Conservation (phyloP, 2,329 filamentous ascomycete species). For the Aureobasidium sp. region DNA sequence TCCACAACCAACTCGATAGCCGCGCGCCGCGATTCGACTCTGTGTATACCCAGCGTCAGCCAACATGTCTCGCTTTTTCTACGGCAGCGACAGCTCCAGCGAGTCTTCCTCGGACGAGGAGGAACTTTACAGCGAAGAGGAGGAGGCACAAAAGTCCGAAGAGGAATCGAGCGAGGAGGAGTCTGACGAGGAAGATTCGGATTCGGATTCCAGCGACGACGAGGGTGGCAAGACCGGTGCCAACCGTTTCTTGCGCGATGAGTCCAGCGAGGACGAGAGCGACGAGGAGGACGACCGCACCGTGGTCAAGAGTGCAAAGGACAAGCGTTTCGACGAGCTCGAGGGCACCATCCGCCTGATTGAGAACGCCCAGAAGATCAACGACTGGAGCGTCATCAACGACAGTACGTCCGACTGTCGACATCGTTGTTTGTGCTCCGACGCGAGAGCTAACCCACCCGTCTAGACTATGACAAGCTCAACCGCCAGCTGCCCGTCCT, state of each 20-base stretch:
- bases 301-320: conserved; percentile 93
- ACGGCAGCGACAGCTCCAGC: conserved; percentile 88
- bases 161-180: conserved; percentile 48
- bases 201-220: conserved; percentile 35
- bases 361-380: conserved; percentile 95
- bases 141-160: conserved; percentile 51
- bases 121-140: conserved; percentile 77
- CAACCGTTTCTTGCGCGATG: conserved; percentile 71
- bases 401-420: conserved; percentile 16
- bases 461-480: conserved; percentile 51
- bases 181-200: conserved; percentile 27
- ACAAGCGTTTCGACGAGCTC: conserved; percentile 91
- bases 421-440: neutral
- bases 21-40: conserved; percentile 4
- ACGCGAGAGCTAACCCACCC: neutral
- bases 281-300: conserved; percentile 80
- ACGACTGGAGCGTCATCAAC: conserved; percentile 84
- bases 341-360: conserved; percentile 84
- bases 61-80: conserved; percentile 95
- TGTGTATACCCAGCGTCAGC: conserved; percentile 4
- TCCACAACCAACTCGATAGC: neutral
- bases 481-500: conserved; percentile 38
- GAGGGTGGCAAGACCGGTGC: conserved; percentile 60
- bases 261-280: conserved; percentile 65
- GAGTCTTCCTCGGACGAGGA: conserved; percentile 93